phyloP scores from a whole-genome alignment of 2,329 filamentous ascomycete genomes.

The Coleophoma eucalyptorum region DNA sequence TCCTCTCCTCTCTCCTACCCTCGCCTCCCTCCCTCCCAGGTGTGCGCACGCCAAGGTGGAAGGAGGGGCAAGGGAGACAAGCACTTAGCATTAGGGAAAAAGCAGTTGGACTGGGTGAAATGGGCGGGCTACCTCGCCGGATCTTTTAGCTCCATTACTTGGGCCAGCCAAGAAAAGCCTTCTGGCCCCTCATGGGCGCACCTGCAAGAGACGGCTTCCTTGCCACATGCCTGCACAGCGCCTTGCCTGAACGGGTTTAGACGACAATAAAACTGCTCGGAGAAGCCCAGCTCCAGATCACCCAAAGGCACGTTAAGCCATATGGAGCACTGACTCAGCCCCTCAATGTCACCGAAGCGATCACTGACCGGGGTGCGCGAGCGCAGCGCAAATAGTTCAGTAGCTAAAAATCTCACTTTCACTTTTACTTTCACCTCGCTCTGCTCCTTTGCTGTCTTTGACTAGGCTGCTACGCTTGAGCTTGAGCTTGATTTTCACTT shows the following conservation, averaged over 20 bases:
- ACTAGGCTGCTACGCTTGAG: too few relatives aligned
- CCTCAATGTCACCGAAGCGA: not conserved
- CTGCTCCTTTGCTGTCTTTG: too few relatives aligned
- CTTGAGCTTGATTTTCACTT: too few relatives aligned
- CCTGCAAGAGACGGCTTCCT: constrained; percentile 8
- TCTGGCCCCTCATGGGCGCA: constrained; percentile 12
- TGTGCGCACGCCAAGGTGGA: constrained; percentile 1
- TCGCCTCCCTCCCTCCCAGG: not conserved
- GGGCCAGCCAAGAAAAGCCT: constrained; percentile 11
- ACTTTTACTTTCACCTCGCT: not conserved
- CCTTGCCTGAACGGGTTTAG: not conserved
- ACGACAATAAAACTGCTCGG: not conserved
- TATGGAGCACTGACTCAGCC: not conserved
- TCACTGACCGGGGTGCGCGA: not conserved
- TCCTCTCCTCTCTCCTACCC: not conserved
- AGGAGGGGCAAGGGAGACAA: not conserved
- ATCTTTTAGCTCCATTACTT: constrained; percentile 12
- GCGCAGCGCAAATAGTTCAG: not conserved
- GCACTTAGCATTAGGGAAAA: not conserved
- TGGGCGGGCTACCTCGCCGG: not conserved
- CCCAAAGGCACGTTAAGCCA: not conserved
- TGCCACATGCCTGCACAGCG: constrained; percentile 3
- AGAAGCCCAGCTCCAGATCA: not conserved
- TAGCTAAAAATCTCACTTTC: not conserved
- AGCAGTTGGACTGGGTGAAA: not conserved